Evolutionary conservation across 2,329 filamentous ascomycete genomes (phyloP), one percentile per base, ranked within the genome.

Genomic region (Paramyrothecium sp.): DNA sequence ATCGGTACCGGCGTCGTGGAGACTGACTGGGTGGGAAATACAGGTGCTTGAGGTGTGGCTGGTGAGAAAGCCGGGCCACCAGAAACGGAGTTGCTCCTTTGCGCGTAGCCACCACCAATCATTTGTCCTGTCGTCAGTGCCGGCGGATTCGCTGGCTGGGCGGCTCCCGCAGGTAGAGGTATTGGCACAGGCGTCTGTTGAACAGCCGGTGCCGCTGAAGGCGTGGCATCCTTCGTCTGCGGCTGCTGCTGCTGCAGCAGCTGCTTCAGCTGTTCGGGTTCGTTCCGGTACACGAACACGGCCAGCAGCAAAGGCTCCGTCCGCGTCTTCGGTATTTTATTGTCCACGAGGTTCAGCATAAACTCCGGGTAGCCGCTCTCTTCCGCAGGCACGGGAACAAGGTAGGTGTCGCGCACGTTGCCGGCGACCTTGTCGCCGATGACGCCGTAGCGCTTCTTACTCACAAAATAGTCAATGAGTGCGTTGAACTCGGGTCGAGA

Each of bases 341-440:
- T 93, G 65, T 94, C 89, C 61, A 91, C 88, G n/a, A 98, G 82
- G 67, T 96, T 90, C 59, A 92, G 85, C 72, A 97, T 86, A 66
- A 97, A 97, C 60, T 93, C 90, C 0, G 95, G 94, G 48, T 94
- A 84, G 53, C 83, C 84, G 34, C 79, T 81, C 23, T 85, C 81
- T 23, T 91, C 92, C 5, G 87, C 82, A 33, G 92, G 85, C 4
- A 98, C 85, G 0, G 95, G 94, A 11, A 97, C 89, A 33, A 98
- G 83, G 71, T 98, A 98, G 2, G 93, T 91, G 69, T 98, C 94
- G 58, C 92, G 89, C 52, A 97, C 89, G 59, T 92, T 89, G 20
- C 86, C 83, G 30, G 87, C 76, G 1, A 84, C 83, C 71, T 90
- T 89, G 68, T 94, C 90, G 16, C 88, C 88, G 7, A 97, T 83